A percentile compares a stretch with the other conserved stretches of the same genome.
Evolutionary conservation across 2,329 filamentous ascomycete genomes (phyloP).

Genomic region (Stagonosporopsis vannaccii): DNA sequence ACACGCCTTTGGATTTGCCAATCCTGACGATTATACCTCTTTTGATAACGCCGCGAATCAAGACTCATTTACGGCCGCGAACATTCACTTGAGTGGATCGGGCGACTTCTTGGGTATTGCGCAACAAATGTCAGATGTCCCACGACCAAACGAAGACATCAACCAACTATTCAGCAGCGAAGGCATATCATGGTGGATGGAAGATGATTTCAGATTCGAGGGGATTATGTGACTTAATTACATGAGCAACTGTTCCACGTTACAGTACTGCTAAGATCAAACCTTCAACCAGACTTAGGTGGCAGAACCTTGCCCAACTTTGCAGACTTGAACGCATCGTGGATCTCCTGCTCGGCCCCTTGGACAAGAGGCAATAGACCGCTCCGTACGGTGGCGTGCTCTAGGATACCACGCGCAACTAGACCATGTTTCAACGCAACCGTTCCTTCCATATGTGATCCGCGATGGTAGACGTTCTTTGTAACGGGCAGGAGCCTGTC

Average conservation of each 20-base stretch:
- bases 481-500: slow-evolving; percentile 60
- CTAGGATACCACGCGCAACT: slow-evolving; percentile 59
- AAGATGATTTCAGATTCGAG: slow-evolving; percentile 11
- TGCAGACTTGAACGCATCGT: slow-evolving; percentile 49
- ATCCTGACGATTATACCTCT: no score
- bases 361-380: slow-evolving; percentile 55
- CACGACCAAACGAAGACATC: slow-evolving; percentile 32
- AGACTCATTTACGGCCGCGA: background rate
- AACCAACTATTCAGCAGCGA: slow-evolving; percentile 34
- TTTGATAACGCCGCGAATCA: background rate
- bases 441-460: slow-evolving; percentile 64
- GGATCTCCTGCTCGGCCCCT: slow-evolving; percentile 55
- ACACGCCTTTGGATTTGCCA: background rate
- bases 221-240: slow-evolving; percentile 3
- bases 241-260: background rate
- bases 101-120: slow-evolving; percentile 35
- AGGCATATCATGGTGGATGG: slow-evolving; percentile 28
- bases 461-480: slow-evolving; percentile 63
- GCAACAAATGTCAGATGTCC: slow-evolving; percentile 34
- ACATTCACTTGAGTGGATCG: slow-evolving; percentile 1
- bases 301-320: slow-evolving; percentile 45
- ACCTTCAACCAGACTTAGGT: slow-evolving; percentile 20
- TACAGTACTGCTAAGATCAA: no score
- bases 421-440: slow-evolving; percentile 60
- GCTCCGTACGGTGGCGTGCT: slow-evolving; percentile 60